Percentiles rank a stretch among this genome's conserved stretches.
Evolutionary conservation across 805 yeast species (phyloP).

Genomic region (Pichia cephalocereana): DNA sequence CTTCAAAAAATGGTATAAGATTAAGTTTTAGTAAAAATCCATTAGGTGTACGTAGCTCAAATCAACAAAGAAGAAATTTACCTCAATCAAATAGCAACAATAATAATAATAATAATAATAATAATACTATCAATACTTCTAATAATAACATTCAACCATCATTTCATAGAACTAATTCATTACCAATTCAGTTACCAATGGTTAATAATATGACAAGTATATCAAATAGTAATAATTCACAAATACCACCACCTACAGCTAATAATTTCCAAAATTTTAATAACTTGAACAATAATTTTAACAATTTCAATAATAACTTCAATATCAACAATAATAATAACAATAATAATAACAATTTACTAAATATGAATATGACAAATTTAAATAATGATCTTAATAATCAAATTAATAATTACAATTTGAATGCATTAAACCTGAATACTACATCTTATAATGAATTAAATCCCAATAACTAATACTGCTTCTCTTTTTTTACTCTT

Average conservation of each 20-base stretch:
- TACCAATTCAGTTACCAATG: background rate
- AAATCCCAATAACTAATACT: too few species aligned
- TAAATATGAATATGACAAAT: background rate
- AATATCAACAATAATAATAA: background rate
- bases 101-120: background rate
- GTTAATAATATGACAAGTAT: too few species aligned
- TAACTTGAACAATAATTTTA: too few species aligned
- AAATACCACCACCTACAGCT: too few species aligned
- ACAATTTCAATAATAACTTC: too few species aligned
- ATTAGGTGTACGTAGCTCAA: conserved; percentile 80
- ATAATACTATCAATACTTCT: background rate
- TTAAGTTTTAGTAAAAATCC: conserved; percentile 94
- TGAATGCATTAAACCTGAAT: background rate
- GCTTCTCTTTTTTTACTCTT: too few species aligned
- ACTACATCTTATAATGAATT: background rate
- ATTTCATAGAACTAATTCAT: background rate
- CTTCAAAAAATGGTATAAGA: conserved; percentile 75
- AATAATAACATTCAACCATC: background rate
- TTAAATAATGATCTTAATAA: background rate
- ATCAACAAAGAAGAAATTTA: conserved; percentile 24
- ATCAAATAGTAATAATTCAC: too few species aligned
- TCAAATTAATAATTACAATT: background rate
- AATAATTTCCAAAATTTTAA: too few species aligned
- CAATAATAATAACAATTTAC: background rate
- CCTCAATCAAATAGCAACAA: background rate